Base-by-base conservation (phyloP, 2,329 filamentous ascomycete genomes). In the Colletotrichum viniferum region DNA sequence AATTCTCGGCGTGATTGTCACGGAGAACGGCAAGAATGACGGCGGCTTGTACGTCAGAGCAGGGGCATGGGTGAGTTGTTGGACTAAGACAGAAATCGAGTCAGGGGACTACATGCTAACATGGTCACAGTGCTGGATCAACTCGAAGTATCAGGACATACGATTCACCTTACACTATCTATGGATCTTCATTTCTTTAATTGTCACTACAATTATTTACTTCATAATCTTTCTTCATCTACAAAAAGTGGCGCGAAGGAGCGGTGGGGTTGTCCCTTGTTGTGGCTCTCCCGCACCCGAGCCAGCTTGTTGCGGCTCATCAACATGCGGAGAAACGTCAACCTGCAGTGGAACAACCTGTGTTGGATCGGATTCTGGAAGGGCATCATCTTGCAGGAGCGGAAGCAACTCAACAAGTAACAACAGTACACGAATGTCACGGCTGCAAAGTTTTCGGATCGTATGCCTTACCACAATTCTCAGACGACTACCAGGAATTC, bases 141-240 rank as follows among this genome's bases (percentile, higher is more conserved):
- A 90, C 73, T 83, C 86, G 5, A 83, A 87, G 18, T 90, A 90
- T 77, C 85, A 88, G 56, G 81, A 84, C 3, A 85, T 92, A 9
- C 90, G 92, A 56, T 85, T 94, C 1, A 87, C 88, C 77, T 87
- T 91, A 0, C 92, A 94, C 79, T 94, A 94, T 77, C 83, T 93
- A 36, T 94, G 90, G 90, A 92, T 94, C 70, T 93, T 87, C 58
- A 78, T 87, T 14, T 83, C 81, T 1, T 80, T 88, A 5, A 79
- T 78, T 2, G 76, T 82, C 12, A 88, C 86, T 0, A 81, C 81
- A 0, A 68, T 81, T n/a, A 79, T 88, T 1, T 88, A 88, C 78
- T 71, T 81, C 7, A 77, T 83, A 73, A 86, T 88, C 63, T 87
- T 86, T 77, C 67, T 86, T 52, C 83, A 83, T 38, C 79, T 86